Evolutionary conservation across 1,284 basidiomycete species (phyloP).

Genomic region (Gastroboletus turbinatus): DNA sequence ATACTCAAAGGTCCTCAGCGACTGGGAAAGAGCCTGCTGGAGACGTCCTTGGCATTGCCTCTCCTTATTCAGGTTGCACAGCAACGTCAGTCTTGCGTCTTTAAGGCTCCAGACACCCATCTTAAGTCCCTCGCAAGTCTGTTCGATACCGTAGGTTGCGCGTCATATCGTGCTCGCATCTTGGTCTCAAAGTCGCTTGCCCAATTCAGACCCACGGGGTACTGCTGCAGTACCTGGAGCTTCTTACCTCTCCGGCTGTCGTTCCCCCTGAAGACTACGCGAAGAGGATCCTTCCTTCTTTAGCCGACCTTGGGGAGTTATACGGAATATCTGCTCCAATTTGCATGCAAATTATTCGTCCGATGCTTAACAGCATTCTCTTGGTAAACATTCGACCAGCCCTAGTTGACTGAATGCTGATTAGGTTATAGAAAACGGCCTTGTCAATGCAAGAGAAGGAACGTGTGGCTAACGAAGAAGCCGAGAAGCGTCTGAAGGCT

Average conservation of each 20-base stretch:
- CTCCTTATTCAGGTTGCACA: conserved; percentile 88
- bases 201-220: conserved; percentile 69
- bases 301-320: conserved; percentile 67
- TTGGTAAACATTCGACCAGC: conserved; percentile 44
- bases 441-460: conserved; percentile 63
- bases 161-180: conserved; percentile 19
- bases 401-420: conserved; percentile 10
- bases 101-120: conserved; percentile 67
- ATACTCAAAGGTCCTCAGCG: conserved; percentile 63
- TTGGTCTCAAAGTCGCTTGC: conserved; percentile 17
- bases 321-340: conserved; percentile 82
- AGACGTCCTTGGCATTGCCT: conserved; percentile 73
- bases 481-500: conserved; percentile 74
- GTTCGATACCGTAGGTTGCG: conserved; percentile 75
- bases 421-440: conserved; percentile 48
- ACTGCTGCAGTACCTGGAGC: conserved; percentile 71
- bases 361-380: conserved; percentile 68
- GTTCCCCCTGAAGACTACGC: conserved; percentile 63
- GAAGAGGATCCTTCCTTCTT: conserved; percentile 63
- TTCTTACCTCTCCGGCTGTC: conserved; percentile 64
- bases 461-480: conserved; percentile 64
- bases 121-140: conserved; percentile 84
- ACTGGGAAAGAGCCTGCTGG: conserved; percentile 69
- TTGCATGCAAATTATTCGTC: conserved; percentile 90
- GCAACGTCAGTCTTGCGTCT: conserved; percentile 81